These are phyloP conservation scores for Collybia mongolica DNA, from an alignment of 768 basidiomycete genomes.

Conservation along the genomic window DNA sequence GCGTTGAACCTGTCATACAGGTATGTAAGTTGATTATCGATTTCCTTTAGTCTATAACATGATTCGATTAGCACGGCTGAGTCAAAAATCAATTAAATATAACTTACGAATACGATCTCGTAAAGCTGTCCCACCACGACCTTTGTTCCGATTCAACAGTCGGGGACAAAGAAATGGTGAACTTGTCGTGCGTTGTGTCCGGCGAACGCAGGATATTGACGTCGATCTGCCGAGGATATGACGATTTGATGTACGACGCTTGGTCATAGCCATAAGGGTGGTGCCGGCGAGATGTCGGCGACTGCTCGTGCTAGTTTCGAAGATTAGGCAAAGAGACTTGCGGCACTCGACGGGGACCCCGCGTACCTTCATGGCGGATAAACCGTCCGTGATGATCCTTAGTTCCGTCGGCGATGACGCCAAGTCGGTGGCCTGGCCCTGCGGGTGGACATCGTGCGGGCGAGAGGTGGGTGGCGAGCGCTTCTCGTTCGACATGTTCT, in stretches of 20 bases:
- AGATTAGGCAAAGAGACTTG: neutral
- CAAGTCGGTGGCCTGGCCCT: conserved; percentile 6
- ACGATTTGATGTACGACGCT: conserved; percentile 31
- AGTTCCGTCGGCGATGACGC: conserved; percentile 23
- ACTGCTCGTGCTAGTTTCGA: conserved; percentile 23
- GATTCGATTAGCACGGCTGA: conserved; percentile 5
- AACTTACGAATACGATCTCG: conserved; percentile 35
- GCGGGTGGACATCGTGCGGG: conserved; percentile 12
- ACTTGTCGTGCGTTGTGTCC: conserved; percentile 28
- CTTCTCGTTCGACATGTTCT: conserved; percentile 32
- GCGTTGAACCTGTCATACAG: conserved; percentile 37
- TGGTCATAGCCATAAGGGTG: conserved; percentile 34
- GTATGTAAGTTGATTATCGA: conserved; percentile 47
- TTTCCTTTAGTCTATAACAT: conserved; percentile 41
- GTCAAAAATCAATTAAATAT: neutral
- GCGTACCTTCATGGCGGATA: conserved; percentile 26
- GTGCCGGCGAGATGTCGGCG: conserved; percentile 28
- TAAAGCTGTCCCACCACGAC: conserved; percentile 43
- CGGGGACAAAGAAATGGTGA: conserved; percentile 31
- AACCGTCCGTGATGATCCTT: conserved; percentile 25
- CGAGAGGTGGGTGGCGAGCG: conserved; percentile 22
- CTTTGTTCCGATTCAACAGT: conserved; percentile 32
- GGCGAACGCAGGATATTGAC: conserved; percentile 34
- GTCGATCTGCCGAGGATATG: conserved; percentile 37
- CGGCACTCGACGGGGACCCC: neutral